Percentiles rank a stretch among this genome's conserved stretches.
These are phyloP conservation scores for Blastobotrys elegans DNA, from an alignment of 1,139 yeast species.

Conservation along the genomic window DNA sequence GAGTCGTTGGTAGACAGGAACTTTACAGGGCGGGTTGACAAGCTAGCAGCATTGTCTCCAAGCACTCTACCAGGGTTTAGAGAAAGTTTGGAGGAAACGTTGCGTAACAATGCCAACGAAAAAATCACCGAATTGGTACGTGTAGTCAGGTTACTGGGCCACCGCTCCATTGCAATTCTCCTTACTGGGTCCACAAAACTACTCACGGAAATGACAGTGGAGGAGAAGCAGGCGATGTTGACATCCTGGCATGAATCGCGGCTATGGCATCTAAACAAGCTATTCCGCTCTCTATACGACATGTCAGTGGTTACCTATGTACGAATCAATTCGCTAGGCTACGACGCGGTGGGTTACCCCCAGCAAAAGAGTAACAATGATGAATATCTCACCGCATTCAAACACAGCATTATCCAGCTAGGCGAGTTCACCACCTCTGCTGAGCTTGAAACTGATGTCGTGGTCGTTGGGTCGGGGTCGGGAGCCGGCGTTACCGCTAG, in stretches of 20 bases:
- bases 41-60: conserved; percentile 21
- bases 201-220: conserved; percentile 25
- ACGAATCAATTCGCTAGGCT: conserved; percentile 18
- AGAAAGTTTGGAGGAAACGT: conserved; percentile 9
- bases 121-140: conserved; percentile 16
- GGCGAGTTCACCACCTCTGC: conserved; percentile 20
- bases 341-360: conserved; percentile 25
- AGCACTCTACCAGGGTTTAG: conserved; percentile 28
- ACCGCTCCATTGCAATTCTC: conserved; percentile 23
- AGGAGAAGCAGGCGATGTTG: conserved; percentile 20
- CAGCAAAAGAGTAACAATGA: conserved; percentile 20
- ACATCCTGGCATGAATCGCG: conserved; percentile 22
- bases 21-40: conserved; percentile 14
- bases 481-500: conserved; percentile 58
- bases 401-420: conserved; percentile 17
- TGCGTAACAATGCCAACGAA: conserved; percentile 15
- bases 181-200: conserved; percentile 25
- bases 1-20: conserved; percentile 12
- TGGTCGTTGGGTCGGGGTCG: conserved; percentile 54
- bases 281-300: conserved; percentile 20
- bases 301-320: conserved; percentile 13
- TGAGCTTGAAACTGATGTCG: conserved; percentile 36
- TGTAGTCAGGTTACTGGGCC: conserved; percentile 22
- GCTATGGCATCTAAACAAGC: conserved; percentile 20
- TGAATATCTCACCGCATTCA: conserved; percentile 11